Conservation (phyloP, 805 yeast species). For the Teunomyces stri region DNA sequence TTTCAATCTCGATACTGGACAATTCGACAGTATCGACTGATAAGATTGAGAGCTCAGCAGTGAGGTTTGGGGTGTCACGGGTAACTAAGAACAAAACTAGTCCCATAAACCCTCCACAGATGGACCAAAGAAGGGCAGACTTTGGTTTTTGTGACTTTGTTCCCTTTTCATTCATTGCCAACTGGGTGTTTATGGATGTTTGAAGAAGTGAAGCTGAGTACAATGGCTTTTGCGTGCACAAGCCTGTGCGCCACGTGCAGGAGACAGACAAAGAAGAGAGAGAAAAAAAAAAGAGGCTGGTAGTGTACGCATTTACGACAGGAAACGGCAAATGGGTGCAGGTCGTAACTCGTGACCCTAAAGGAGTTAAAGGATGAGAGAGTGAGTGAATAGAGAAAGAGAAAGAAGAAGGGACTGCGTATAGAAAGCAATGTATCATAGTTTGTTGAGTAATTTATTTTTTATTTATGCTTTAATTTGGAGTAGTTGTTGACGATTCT, state of each 20-base stretch:
- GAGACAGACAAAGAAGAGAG: neutral
- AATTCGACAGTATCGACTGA: neutral
- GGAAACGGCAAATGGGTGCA: too few relatives aligned
- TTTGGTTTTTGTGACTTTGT: neutral
- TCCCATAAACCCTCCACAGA: neutral
- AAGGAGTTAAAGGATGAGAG: too few relatives aligned
- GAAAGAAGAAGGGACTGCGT: too few relatives aligned
- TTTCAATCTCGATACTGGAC: constrained; percentile 2
- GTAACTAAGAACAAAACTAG: neutral
- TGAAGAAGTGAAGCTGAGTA: too few relatives aligned
- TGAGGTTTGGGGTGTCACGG: neutral
- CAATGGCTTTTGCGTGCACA: too few relatives aligned
- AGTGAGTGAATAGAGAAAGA: too few relatives aligned
- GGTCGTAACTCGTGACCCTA: too few relatives aligned
- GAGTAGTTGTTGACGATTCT: neutral
- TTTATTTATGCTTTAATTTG: neutral
- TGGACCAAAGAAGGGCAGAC: neutral
- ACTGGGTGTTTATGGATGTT: neutral
- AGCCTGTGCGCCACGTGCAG: neutral
- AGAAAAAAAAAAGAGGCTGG: too few relatives aligned
- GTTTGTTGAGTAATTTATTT: too few relatives aligned
- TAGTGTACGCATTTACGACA: too few relatives aligned
- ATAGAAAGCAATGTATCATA: too few relatives aligned
- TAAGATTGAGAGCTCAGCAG: neutral
- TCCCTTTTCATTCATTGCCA: constrained; percentile 2